Percentiles rank a stretch among this genome's conserved stretches.
These are phyloP conservation scores for Pyronema omphalodes DNA, from an alignment of 495 filamentous ascomycete genomes.

Conservation along the genomic window DNA sequence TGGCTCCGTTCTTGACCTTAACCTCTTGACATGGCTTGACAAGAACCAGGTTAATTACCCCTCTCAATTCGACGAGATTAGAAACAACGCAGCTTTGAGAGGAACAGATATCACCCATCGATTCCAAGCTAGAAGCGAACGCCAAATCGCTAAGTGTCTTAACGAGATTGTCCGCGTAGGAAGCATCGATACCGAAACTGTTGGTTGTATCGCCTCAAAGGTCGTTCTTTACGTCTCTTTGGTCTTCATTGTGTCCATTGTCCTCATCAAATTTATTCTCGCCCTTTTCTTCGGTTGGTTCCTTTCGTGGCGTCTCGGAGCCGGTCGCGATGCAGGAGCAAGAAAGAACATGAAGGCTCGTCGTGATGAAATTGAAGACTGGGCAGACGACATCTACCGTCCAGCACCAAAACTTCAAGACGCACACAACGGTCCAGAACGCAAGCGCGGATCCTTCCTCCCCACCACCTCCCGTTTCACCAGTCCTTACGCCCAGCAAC, in stretches of 20 bases:
- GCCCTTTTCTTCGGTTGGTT: constrained; percentile 94
- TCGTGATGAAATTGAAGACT: constrained; percentile 90
- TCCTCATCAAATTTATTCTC: constrained; percentile 70
- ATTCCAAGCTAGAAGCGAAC: constrained; percentile 59
- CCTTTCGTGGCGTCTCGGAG: constrained; percentile 60
- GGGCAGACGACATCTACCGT: constrained; percentile 93
- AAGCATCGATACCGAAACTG: constrained; percentile 83
- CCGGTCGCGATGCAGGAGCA: constrained; percentile 45
- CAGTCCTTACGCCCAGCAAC: constrained; percentile 64
- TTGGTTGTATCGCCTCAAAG: constrained; percentile 93
- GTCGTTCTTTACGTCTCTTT: constrained; percentile 93
- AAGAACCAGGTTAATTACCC: constrained; percentile 63
- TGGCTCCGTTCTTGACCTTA: constrained; percentile 82
- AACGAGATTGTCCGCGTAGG: constrained; percentile 89
- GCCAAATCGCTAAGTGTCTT: constrained; percentile 65
- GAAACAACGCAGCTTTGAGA: constrained; percentile 52
- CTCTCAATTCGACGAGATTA: constrained; percentile 56
- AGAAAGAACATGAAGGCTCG: constrained; percentile 55
- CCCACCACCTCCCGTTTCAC: constrained; percentile 87
- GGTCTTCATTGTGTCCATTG: constrained; percentile 81
- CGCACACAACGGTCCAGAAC: constrained; percentile 42
- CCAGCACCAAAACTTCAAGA: constrained; percentile 67
- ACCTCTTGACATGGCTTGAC: constrained; percentile 84
- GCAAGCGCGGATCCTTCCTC: constrained; percentile 70
- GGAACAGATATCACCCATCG: constrained; percentile 84